Percentiles rank a stretch among this genome's conserved stretches.
phyloP scores from a whole-genome alignment of 306 rosid genomes.

The Sechiopsis laciniata region DNA sequence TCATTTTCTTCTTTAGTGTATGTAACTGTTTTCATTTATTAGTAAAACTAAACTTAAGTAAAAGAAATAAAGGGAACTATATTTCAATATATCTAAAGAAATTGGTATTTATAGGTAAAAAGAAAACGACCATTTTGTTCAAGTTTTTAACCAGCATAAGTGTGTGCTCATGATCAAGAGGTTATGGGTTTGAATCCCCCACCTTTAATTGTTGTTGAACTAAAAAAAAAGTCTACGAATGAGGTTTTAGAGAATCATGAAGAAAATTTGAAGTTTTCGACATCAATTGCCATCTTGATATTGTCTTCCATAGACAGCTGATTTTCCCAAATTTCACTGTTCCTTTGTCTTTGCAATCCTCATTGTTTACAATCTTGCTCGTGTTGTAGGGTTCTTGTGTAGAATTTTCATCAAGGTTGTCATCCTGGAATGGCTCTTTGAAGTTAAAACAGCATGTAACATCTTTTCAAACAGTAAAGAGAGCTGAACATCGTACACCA shows the following conservation, averaged over 20 bases:
- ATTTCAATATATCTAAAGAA: not conserved
- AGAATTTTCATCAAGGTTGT: constrained; percentile 34
- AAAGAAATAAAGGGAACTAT: too few species aligned
- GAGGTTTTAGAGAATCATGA: constrained; percentile 1
- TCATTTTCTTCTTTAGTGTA: not conserved
- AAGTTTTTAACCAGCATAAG: too few species aligned
- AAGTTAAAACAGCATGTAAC: constrained; percentile 50
- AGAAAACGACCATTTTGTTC: not conserved
- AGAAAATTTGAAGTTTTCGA: not conserved
- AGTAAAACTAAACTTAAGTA: too few species aligned
- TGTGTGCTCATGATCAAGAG: too few species aligned
- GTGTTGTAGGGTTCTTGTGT: constrained; percentile 50
- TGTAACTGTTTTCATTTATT: not conserved
- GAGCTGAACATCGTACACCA: constrained; percentile 37
- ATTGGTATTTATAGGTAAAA: not conserved
- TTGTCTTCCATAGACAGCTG: constrained; percentile 11
- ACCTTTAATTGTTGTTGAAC: too few species aligned
- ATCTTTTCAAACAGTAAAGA: constrained; percentile 43
- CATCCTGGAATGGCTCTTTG: constrained; percentile 45
- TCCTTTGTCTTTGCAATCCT: not conserved
- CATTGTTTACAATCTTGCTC: not conserved
- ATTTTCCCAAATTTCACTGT: not conserved
- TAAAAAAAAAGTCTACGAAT: not conserved
- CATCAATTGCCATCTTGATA: not conserved
- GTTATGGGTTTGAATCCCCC: too few species aligned